Percentiles rank a stretch among this genome's conserved stretches.
phyloP scores from a whole-genome alignment of 495 filamentous ascomycete species.

The Penicillium arizonense region DNA sequence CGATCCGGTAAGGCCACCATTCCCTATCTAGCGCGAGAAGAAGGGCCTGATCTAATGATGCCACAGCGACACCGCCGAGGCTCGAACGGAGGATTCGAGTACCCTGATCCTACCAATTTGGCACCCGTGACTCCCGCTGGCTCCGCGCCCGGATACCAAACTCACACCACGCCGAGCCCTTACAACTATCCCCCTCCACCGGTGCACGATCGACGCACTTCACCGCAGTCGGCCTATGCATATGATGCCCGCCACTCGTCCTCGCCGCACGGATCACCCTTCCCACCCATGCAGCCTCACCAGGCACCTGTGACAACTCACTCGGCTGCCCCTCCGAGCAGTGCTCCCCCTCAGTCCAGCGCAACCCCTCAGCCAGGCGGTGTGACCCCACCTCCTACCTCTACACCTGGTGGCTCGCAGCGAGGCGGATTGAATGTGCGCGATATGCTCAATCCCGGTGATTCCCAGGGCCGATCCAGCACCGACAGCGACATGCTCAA shows the following conservation, averaged over 20 bases:
- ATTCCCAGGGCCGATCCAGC: conserved; percentile 46
- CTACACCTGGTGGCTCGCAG: conserved; percentile 35
- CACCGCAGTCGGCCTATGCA: conserved; percentile 47
- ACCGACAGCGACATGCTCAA: conserved; percentile 59
- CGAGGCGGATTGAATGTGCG: conserved; percentile 53
- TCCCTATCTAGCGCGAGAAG: conserved; percentile 5
- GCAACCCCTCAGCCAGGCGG: conserved; percentile 15
- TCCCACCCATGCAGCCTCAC: conserved; percentile 39
- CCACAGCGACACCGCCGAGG: conserved; percentile 47
- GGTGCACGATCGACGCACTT: conserved; percentile 47
- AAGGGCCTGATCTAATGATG: conserved; percentile 19
- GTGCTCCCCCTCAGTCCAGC: conserved; percentile 1
- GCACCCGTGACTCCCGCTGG: conserved; percentile 51
- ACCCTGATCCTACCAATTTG: conserved; percentile 54
- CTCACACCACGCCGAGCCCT: conserved; percentile 40
- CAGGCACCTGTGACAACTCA: conserved; percentile 15
- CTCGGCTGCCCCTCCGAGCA: not conserved
- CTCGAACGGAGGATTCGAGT: conserved; percentile 49
- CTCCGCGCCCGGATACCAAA: conserved; percentile 48
- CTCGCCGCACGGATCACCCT: conserved; percentile 50
- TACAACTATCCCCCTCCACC: conserved; percentile 40
- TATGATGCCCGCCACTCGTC: conserved; percentile 50
- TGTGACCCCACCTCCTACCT: conserved; percentile 41
- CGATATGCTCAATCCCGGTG: conserved; percentile 50
- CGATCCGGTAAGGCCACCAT: conserved; percentile 48